These are phyloP conservation scores for Oropetium thomaeum DNA, from an alignment of 176 grass and related monocot genomes.

Conservation along the genomic window DNA sequence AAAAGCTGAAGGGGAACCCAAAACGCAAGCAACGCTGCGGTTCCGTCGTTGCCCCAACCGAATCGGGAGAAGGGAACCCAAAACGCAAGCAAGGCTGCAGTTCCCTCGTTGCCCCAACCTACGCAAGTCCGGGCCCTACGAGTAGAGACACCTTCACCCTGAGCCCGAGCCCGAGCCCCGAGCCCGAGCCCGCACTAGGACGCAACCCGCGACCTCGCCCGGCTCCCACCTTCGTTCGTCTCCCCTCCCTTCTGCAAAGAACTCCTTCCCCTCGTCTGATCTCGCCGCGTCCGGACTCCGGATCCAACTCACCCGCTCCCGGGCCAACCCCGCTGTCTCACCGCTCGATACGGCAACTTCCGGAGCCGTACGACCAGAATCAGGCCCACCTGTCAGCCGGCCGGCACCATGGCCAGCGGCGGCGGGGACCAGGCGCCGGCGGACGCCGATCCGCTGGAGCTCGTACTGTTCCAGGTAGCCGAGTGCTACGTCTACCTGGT, in stretches of 20 bases:
- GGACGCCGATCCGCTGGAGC: slow-evolving; percentile 60
- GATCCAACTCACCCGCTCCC: slow-evolving; percentile 11
- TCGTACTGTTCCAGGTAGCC: slow-evolving; percentile 82
- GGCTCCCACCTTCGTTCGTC: background rate
- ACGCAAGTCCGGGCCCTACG: background rate
- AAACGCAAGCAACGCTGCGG: background rate
- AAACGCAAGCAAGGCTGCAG: background rate
- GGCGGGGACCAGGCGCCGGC: slow-evolving; percentile 21
- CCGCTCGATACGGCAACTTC: background rate
- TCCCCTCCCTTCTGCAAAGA: background rate
- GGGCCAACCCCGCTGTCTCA: background rate
- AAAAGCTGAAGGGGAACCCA: too few relatives aligned
- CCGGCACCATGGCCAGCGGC: slow-evolving; percentile 41
- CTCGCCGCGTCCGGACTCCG: slow-evolving; percentile 7
- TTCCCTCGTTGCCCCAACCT: too few relatives aligned
- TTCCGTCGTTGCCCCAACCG: too few relatives aligned
- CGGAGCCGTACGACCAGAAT: background rate
- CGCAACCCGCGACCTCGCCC: background rate
- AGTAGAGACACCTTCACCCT: background rate
- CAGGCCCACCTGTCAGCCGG: background rate
- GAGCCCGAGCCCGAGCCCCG: background rate
- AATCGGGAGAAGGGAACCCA: background rate
- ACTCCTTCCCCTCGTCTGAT: background rate
- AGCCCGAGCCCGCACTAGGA: background rate
- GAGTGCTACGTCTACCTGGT: slow-evolving; percentile 99